Conservation (phyloP, 768 basidiomycete genomes). For the Amyloporia xantha region DNA sequence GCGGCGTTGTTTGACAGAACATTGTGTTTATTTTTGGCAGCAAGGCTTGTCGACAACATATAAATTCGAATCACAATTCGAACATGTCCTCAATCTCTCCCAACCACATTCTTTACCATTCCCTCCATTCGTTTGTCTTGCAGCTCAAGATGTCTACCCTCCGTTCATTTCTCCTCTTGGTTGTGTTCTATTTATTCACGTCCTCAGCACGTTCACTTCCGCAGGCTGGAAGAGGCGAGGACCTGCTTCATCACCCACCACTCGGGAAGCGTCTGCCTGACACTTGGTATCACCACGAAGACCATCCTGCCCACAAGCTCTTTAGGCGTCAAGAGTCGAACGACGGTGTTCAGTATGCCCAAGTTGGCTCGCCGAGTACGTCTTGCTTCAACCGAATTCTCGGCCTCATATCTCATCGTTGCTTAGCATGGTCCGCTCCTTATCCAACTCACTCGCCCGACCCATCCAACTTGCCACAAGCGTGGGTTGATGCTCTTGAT, state of each 20-base stretch:
- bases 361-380: slow-evolving; percentile 41
- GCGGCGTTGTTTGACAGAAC: too few relatives aligned
- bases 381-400: neutral
- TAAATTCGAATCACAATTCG: too few relatives aligned
- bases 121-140: too few relatives aligned
- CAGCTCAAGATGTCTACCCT: too few relatives aligned
- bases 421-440: slow-evolving; percentile 52
- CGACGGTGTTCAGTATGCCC: slow-evolving; percentile 45
- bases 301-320: slow-evolving; percentile 54
- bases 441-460: slow-evolving; percentile 53
- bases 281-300: slow-evolving; percentile 55
- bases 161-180: neutral
- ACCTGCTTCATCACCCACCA: slow-evolving; percentile 2
- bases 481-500: slow-evolving; percentile 69
- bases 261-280: slow-evolving; percentile 20
- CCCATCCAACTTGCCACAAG: slow-evolving; percentile 44
- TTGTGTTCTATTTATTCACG: neutral
- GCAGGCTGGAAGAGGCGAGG: neutral
- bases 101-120: too few relatives aligned
- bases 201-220: neutral
- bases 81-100: too few relatives aligned
- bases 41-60: too few relatives aligned
- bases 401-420: neutral
- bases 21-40: too few relatives aligned
- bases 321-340: slow-evolving; percentile 48